Base-by-base conservation (phyloP, 768 basidiomycete species). In the Hemileccinum impolitum region DNA sequence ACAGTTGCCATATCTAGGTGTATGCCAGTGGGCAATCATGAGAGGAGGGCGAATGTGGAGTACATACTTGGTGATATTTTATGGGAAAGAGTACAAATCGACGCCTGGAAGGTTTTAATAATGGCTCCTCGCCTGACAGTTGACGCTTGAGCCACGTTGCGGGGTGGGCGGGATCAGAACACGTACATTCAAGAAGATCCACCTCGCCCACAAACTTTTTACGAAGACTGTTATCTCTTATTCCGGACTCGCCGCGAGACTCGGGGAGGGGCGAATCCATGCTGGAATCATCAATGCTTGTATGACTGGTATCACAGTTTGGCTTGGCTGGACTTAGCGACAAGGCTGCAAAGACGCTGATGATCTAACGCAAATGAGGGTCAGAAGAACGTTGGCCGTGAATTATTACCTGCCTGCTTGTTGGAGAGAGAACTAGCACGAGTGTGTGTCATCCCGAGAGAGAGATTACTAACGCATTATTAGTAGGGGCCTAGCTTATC, bases 11-110 rank as follows among this genome's bases (percentile, higher is more conserved):
- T 56, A 96, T 91, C 90, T 95, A 39, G 6, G 31, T 21, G 35
- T 28, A 39, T 30, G n/a, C n/a, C n/a, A n/a, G n/a, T n/a, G 46
- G 43, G 50, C 48, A 28, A 34, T 43, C 11, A 30, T 10, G 35
- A 11, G 17, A 15, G 4, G 28, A 17, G 43, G 8, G 39, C n/a
- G 23, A 47, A 11, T 28, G 39, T 21, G 23, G 28, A n/a, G 18
- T 2, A 59, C 79, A 55, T 53, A 91, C 94, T 74, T 95, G 91
- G 50, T 82, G 76, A 63, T 93, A 93, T 69, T 92, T 83, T 55
- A 96, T 94, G 3, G 94, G 94, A 66, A 94, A 95, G 17, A 97
- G 74, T 10, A 94, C 90, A 61, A 97, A 94, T 47, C 94, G 81
- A 48, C 81, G 79, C 57, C 77, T 81, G 3, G 84, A 84, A 48